Evolutionary conservation across 768 basidiomycete genomes (phyloP), one percentile per base, ranked within the genome.

Genomic region (Sistotremastrum niveocremeum): DNA sequence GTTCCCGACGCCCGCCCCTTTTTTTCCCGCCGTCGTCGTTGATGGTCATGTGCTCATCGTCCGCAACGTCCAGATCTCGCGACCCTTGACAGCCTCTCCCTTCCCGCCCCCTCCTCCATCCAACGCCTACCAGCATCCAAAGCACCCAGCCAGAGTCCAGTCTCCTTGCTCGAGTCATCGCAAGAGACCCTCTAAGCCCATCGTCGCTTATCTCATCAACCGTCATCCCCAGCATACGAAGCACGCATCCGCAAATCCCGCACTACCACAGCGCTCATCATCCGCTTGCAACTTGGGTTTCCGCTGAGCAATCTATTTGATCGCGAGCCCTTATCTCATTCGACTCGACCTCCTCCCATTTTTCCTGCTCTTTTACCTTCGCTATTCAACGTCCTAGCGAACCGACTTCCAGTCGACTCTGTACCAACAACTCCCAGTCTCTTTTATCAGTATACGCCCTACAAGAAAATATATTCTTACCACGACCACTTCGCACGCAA

Each of bases 61-160:
- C 20, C 20, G 20, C 20, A 20, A 20, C 20, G 20, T 20, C 20
- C 57, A 85, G 81, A 76, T 74, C 85, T 88, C 84, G 84, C 84
- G 84, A 88, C 85, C 85, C 86, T 88, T 87, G 79, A 72, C 82
- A 83, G 81, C 79, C 67, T 74, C 82, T 71, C 64, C 66, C 64
- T 53, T 55, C 58, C 74, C 81, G 72, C 65, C 64, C 49, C 57
- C 45, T 47, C 53, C 39, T 44, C 40, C 37, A 46, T 37, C 46
- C 36, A 32, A 43, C 44, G 32, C 37, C 55, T 61, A 64, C 63
- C 60, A 49, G 66, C 63, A 68, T 67, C 65, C 64, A 65, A 68
- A 63, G 52, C 63, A 66, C 65, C 67, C 71, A 69, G 20, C 20
- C 20, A 20, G 20, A 20, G 20, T 2, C 20, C 20, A 20, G 20